Base-by-base conservation (phyloP, 306 rosid genomes). In the Begonia peltatifolia region DNA sequence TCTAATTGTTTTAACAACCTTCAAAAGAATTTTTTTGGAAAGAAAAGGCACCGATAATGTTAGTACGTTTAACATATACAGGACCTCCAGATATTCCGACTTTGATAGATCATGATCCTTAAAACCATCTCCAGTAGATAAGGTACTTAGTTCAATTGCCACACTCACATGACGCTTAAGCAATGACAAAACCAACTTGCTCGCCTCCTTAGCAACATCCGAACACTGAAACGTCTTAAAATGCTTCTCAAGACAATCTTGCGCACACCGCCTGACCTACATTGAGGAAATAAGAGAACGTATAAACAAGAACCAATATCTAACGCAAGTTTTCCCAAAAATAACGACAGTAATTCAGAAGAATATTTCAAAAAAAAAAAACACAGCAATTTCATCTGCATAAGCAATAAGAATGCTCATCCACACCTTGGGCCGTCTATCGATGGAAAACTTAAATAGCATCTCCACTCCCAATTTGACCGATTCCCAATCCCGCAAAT, bases 241-340 rank as follows among this genome's bases (percentile, higher is more conserved):
- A 65, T 73, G 67, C 61, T 68, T 83, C 75, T 63, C 83, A 8
- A 90, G 79, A 63, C 83, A 80, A 35, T 79, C 94, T 73, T 78
- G 95, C 52, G 95, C 87, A 63, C 94, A 78, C 67, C 89, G 82
- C 44, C 92, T 71, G 12, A 90, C 95, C 97, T 90, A 71, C 58
- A 74, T 30, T 41, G 9, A 56, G 9, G 35, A n/a, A n/a, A n/a
- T n/a, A n/a, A n/a, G 49, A 13, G 49, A 23, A 25, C 42, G 23
- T 44, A 17, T 46, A n/a, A 14, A 46, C 53, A 58, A 58, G 16
- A 20, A 20, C 23, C 23, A 20, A 20, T 20, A 20, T 20, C 23
- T 20, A 20, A 20, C 23, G 4, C 23, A 2, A 20, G 23, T 20
- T 20, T 20, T 20, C 23, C 23, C 23, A 2, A 20, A 20, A 20